These are phyloP conservation scores for Inonotus obliquus DNA, from an alignment of 1,284 basidiomycete species.

Conservation along the genomic window DNA sequence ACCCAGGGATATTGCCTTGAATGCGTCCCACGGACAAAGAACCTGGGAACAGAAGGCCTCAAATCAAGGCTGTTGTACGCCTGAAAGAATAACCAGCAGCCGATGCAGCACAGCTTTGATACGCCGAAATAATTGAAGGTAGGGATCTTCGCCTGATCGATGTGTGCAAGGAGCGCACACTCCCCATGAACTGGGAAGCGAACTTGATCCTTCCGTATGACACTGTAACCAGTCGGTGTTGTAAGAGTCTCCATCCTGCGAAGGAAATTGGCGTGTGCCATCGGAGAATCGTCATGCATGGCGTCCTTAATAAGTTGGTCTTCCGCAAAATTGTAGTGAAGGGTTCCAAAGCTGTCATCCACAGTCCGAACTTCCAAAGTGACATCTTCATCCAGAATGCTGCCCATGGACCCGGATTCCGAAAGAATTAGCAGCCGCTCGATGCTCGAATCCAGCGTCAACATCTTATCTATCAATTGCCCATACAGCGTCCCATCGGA, in stretches of 20 bases:
- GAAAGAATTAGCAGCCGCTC: not conserved
- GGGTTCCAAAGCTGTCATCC: not conserved
- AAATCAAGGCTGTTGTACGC: not conserved
- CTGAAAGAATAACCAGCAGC: not conserved
- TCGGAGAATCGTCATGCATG: not conserved
- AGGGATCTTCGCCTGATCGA: not conserved
- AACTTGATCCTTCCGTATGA: not conserved
- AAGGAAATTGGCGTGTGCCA: not conserved
- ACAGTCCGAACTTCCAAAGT: not conserved
- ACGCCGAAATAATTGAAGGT: not conserved
- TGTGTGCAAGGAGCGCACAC: not conserved
- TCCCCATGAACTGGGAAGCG: not conserved
- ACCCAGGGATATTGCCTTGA: not conserved
- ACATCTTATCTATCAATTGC: not conserved
- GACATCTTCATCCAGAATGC: not conserved
- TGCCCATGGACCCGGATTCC: not conserved
- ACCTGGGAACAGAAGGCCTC: not conserved
- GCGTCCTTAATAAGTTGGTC: not conserved
- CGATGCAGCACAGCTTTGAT: not conserved
- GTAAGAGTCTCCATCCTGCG: no score
- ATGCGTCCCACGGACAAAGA: not conserved
- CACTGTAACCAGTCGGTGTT: no score
- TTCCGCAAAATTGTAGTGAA: not conserved
- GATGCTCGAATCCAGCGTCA: not conserved
- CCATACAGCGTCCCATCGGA: not conserved